A percentile compares a stretch with the other conserved stretches of the same genome.
phyloP scores from a whole-genome alignment of 1,284 basidiomycete genomes.

The Leccinum variabile region DNA sequence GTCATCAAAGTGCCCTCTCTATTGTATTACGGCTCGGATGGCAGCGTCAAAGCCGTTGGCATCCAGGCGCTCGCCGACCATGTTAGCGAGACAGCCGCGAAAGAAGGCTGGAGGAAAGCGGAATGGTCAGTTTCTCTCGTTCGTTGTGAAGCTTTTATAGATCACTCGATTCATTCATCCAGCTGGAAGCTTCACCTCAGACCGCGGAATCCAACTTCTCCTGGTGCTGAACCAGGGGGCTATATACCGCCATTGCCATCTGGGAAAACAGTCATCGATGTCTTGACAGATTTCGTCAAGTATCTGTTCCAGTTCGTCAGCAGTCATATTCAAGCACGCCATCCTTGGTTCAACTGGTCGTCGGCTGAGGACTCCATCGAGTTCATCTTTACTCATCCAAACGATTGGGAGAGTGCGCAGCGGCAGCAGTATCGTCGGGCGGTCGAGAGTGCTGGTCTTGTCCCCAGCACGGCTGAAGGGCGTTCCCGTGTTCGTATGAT shows the following conservation, averaged over 20 bases:
- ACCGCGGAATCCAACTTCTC: not conserved
- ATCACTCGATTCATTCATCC: not conserved
- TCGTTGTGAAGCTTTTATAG: not conserved
- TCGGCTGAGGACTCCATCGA: constrained; percentile 34
- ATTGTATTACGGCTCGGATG: not conserved
- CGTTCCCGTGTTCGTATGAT: constrained; percentile 40
- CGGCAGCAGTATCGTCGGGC: constrained; percentile 38
- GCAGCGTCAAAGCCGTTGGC: not conserved
- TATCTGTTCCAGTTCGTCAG: constrained; percentile 48
- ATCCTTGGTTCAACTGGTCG: constrained; percentile 42
- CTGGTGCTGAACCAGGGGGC: not conserved
- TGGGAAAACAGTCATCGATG: constrained; percentile 33
- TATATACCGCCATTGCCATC: not conserved
- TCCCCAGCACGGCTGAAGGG: constrained; percentile 18
- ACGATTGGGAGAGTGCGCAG: constrained; percentile 31
- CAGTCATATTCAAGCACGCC: constrained; percentile 46
- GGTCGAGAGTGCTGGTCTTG: constrained; percentile 33
- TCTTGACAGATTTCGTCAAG: constrained; percentile 47
- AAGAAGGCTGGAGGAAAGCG: not conserved
- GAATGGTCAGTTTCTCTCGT: not conserved
- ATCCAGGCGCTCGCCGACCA: not conserved
- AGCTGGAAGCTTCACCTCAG: not conserved
- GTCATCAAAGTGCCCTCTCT: not conserved
- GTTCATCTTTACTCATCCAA: constrained; percentile 30
- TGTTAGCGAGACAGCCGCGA: not conserved